Percentiles rank a stretch among this genome's conserved stretches.
Conservation (phyloP, 331 rosid genomes). For the Arachis monticola region DNA sequence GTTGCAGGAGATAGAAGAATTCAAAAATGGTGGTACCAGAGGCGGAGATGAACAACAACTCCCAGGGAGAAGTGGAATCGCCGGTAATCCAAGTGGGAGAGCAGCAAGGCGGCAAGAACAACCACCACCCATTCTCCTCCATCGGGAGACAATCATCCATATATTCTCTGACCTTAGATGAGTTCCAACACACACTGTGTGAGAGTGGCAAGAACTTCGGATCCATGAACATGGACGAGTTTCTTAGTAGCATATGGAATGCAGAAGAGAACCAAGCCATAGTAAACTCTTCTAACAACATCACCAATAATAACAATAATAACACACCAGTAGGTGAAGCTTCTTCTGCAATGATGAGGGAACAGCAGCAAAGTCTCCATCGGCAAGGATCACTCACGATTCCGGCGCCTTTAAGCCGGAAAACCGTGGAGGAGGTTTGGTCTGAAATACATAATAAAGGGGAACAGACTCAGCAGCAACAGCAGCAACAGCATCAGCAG, state of each 20-base stretch:
- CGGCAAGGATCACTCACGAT: constrained; percentile 75
- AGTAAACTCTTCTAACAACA: neutral
- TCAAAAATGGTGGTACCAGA: constrained; percentile 58
- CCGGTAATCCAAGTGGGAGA: constrained; percentile 13
- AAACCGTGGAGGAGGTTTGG: constrained; percentile 97
- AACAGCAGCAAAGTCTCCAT: constrained; percentile 61
- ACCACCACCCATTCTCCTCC: constrained; percentile 36
- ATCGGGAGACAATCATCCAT: constrained; percentile 82
- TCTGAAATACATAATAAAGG: constrained; percentile 71
- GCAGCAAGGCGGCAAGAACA: constrained; percentile 15
- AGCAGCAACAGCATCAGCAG: constrained; percentile 22
- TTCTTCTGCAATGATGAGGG: neutral
- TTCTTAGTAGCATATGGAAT: constrained; percentile 82
- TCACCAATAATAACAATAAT: neutral
- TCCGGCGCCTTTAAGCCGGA: constrained; percentile 75
- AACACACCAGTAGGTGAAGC: constrained; percentile 10
- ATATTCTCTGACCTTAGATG: constrained; percentile 87
- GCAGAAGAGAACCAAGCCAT: constrained; percentile 78
- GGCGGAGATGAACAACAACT: constrained; percentile 45
- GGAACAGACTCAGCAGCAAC: constrained; percentile 35
- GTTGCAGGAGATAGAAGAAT: neutral
- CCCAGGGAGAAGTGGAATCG: constrained; percentile 56
- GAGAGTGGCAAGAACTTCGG: constrained; percentile 83
- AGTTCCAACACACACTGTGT: constrained; percentile 79
- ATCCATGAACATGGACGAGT: constrained; percentile 98